Evolutionary conservation across 1,284 basidiomycete species (phyloP).

Genomic region (Phellopilus nigrolimitatus): DNA sequence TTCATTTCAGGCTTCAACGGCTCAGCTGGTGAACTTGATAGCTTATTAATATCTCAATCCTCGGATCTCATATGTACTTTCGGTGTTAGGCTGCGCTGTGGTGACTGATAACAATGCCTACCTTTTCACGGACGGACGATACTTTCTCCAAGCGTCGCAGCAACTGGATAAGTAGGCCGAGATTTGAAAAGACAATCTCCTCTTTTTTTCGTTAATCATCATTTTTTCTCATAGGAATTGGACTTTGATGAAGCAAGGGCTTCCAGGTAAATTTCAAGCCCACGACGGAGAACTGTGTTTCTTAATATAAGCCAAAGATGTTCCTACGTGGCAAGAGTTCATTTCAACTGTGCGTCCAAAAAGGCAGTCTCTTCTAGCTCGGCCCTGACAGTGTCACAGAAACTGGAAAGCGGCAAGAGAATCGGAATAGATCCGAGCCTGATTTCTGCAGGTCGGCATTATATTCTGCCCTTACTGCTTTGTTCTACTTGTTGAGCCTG

Average conservation of each 20-base stretch:
- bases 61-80: constrained; percentile 19
- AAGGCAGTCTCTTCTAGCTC: neutral
- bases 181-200: neutral
- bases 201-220: neutral
- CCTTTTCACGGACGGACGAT: constrained; percentile 91
- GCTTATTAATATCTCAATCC: neutral
- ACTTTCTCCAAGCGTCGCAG: constrained; percentile 88
- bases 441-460: constrained; percentile 59
- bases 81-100: constrained; percentile 65
- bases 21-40: constrained; percentile 63
- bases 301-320: constrained; percentile 42
- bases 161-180: constrained; percentile 73
- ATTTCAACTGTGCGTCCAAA: constrained; percentile 55
- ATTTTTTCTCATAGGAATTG: constrained; percentile 61
- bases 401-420: constrained; percentile 53
- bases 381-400: constrained; percentile 36
- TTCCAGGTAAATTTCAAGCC: constrained; percentile 47
- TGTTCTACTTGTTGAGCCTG: neutral
- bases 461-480: constrained; percentile 13
- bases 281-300: no score
- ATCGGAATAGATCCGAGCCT: constrained; percentile 83
- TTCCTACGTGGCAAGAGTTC: constrained; percentile 90
- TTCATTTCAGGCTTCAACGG: constrained; percentile 93
- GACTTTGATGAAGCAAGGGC: constrained; percentile 89
- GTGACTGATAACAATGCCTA: constrained; percentile 70